phyloP scores from a whole-genome alignment of 768 basidiomycete genomes.

The Psilocybe sp. region DNA sequence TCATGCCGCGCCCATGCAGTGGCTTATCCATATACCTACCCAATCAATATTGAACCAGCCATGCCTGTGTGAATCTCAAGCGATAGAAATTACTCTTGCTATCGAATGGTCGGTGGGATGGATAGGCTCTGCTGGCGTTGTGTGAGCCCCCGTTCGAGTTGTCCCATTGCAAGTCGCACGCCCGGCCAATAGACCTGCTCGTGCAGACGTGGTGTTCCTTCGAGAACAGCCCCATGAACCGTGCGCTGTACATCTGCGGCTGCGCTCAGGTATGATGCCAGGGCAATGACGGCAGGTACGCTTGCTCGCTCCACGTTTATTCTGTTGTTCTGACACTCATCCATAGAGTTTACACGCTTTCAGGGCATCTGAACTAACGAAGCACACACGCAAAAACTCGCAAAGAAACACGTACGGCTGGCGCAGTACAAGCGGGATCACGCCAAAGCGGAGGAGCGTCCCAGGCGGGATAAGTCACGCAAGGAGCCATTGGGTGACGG shows the following conservation, averaged over 20 bases:
- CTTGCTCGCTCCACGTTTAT: conserved; percentile 84
- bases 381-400: conserved; percentile 71
- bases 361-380: conserved; percentile 70
- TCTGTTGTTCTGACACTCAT: no score
- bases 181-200: conserved; percentile 73
- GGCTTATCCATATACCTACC: conserved; percentile 23
- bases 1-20: conserved; percentile 43
- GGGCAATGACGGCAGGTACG: conserved; percentile 67
- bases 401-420: conserved; percentile 46
- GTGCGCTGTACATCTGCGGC: conserved; percentile 84
- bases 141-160: conserved; percentile 59
- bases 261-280: conserved; percentile 73
- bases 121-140: conserved; percentile 68
- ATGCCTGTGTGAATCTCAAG: not conserved
- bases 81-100: no score
- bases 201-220: conserved; percentile 91
- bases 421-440: conserved; percentile 37
- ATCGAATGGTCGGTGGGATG: no score
- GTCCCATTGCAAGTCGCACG: conserved; percentile 71
- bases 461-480: conserved; percentile 8
- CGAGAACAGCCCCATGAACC: conserved; percentile 80
- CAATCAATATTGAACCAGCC: no score
- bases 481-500: conserved; percentile 9
- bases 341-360: no score
- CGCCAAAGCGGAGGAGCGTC: conserved; percentile 27